These are phyloP conservation scores for Fusarium sororula DNA, from an alignment of 2,329 filamentous ascomycete genomes.

Conservation along the genomic window DNA sequence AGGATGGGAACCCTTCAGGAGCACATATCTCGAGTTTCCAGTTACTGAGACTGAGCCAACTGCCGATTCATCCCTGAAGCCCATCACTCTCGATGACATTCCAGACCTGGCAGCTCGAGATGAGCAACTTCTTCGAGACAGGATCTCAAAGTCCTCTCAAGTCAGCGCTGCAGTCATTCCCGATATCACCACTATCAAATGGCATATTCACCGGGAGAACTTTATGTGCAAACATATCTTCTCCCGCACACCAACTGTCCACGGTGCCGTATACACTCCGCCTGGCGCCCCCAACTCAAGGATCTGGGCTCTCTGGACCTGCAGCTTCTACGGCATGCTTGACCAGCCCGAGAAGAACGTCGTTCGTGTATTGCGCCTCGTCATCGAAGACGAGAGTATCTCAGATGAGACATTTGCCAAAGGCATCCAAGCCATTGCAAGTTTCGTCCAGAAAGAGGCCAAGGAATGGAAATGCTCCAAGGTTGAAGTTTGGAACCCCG, in stretches of 20 bases:
- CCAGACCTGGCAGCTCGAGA: slow-evolving; percentile 70
- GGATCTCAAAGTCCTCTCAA: slow-evolving; percentile 53
- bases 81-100: slow-evolving; percentile 69
- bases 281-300: slow-evolving; percentile 58
- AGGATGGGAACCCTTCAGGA: slow-evolving; percentile 81
- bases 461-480: slow-evolving; percentile 73
- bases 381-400: slow-evolving; percentile 64
- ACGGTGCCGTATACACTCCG: slow-evolving; percentile 74
- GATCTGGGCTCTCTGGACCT: slow-evolving; percentile 80
- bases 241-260: slow-evolving; percentile 63
- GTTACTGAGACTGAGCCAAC: slow-evolving; percentile 42
- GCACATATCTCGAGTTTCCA: slow-evolving; percentile 74
- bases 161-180: slow-evolving; percentile 48
- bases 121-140: slow-evolving; percentile 66
- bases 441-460: slow-evolving; percentile 75
- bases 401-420: slow-evolving; percentile 56
- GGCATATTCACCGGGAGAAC: slow-evolving; percentile 78
- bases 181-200: slow-evolving; percentile 54
- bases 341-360: slow-evolving; percentile 68
- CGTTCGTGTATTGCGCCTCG: slow-evolving; percentile 74
- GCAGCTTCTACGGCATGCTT: slow-evolving; percentile 69
- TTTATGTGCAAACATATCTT: slow-evolving; percentile 76
- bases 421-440: slow-evolving; percentile 70
- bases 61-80: slow-evolving; percentile 42
- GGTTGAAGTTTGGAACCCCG: slow-evolving; percentile 87